Conservation (phyloP, 139 green algal genomes). For the Chlorella sorokiniana region DNA sequence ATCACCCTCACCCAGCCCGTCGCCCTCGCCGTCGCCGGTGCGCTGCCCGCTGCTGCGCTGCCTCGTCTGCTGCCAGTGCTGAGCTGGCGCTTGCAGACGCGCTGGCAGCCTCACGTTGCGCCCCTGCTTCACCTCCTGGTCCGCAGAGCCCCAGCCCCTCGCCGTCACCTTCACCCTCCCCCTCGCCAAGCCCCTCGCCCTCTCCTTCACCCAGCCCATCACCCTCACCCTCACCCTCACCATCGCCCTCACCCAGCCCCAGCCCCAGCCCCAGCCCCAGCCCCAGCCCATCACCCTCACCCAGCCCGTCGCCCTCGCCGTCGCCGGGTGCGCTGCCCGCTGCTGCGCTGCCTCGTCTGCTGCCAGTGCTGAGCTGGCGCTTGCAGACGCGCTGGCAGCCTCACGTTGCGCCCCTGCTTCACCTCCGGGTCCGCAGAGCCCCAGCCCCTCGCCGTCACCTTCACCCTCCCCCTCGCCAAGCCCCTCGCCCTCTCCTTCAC, state of each 20-base stretch:
- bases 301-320: not conserved
- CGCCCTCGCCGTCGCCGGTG: too few species aligned
- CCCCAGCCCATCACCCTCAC: not conserved
- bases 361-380: not conserved
- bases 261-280: not conserved
- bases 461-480: not conserved
- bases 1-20: too few species aligned
- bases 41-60: too few species aligned
- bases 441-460: not conserved
- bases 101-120: too few species aligned
- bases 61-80: too few species aligned
- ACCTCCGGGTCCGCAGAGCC: too few species aligned
- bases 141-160: too few species aligned
- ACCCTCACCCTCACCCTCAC: not conserved
- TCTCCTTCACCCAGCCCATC: not conserved
- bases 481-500: not conserved
- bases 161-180: not conserved
- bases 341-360: not conserved
- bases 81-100: too few species aligned
- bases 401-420: not conserved
- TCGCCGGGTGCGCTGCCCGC: not conserved
- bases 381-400: not conserved
- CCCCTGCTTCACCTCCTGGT: too few species aligned
- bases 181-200: not conserved
- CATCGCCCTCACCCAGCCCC: not conserved